Evolutionary conservation across 73 alveolate genomes (phyloP).

Genomic region (Paramecium octaurelia): DNA sequence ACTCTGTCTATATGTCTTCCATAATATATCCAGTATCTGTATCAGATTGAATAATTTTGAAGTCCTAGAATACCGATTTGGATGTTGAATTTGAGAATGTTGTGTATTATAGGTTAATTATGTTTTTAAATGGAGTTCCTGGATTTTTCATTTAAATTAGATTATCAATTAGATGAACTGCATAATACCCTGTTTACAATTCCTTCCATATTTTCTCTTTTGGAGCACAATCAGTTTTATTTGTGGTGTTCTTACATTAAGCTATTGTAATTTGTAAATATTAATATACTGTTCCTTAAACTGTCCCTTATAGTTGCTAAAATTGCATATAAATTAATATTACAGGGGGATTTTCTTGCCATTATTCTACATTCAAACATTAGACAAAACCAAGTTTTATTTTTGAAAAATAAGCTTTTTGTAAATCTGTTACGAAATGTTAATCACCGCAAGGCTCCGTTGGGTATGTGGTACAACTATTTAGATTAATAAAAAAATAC

Average conservation of each 20-base stretch:
- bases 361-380: background rate
- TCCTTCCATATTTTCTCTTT: background rate
- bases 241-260: conserved; percentile 27
- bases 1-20: background rate
- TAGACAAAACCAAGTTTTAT: background rate
- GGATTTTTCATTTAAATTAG: background rate
- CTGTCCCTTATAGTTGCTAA: conserved; percentile 19
- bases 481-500: background rate
- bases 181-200: conserved; percentile 1
- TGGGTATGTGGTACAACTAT: background rate
- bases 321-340: no score
- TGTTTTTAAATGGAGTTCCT: background rate
- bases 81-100: background rate
- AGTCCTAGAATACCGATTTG: background rate
- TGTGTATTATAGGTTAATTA: background rate
- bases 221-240: background rate
- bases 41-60: background rate
- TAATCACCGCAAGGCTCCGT: background rate
- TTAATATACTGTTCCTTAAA: background rate
- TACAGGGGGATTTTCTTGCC: conserved; percentile 35
- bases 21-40: background rate
- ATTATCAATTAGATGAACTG: background rate
- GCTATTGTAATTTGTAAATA: background rate
- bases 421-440: background rate
- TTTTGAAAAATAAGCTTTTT: background rate